Conservation (phyloP, 192 early-diverging fungal genomes). For the Phlyctochytrium planicorne region DNA sequence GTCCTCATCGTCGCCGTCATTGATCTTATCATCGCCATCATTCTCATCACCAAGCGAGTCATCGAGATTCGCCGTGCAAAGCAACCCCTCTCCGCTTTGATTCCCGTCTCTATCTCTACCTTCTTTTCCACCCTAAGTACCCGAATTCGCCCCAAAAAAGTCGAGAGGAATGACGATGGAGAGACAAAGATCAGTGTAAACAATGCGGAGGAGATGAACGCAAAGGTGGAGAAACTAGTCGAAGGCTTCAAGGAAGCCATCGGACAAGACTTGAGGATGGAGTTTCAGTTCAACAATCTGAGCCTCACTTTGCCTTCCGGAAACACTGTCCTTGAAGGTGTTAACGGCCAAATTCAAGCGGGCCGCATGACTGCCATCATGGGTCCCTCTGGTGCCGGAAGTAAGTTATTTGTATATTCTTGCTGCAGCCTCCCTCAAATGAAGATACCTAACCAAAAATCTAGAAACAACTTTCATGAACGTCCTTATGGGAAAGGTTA, state of each 20-base stretch:
- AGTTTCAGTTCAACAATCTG: slow-evolving; percentile 40
- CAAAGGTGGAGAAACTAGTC: neutral
- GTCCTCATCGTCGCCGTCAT: slow-evolving; percentile 10
- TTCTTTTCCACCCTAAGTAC: neutral
- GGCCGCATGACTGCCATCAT: slow-evolving; percentile 87
- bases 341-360: slow-evolving; percentile 70
- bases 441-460: slow-evolving; percentile 11
- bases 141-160: neutral
- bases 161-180: neutral
- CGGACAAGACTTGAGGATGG: slow-evolving; percentile 27
- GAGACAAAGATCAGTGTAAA: neutral
- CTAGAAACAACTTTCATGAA: slow-evolving; percentile 48
- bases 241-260: slow-evolving; percentile 23
- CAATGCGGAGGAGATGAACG: neutral
- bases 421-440: neutral
- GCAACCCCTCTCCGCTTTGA: neutral
- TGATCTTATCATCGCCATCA: slow-evolving; percentile 25
- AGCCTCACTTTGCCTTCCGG: slow-evolving; percentile 41
- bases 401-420: slow-evolving; percentile 11
- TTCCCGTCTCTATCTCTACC: neutral
- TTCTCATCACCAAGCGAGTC: slow-evolving; percentile 26
- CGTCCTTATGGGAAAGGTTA: slow-evolving; percentile 39
- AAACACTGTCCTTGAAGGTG: slow-evolving; percentile 62
- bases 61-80: slow-evolving; percentile 5
- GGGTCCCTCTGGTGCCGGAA: slow-evolving; percentile 88